Percentiles rank a stretch among this genome's conserved stretches.
Conservation (phyloP, 768 basidiomycete genomes). For the Pisolithus microcarpus region DNA sequence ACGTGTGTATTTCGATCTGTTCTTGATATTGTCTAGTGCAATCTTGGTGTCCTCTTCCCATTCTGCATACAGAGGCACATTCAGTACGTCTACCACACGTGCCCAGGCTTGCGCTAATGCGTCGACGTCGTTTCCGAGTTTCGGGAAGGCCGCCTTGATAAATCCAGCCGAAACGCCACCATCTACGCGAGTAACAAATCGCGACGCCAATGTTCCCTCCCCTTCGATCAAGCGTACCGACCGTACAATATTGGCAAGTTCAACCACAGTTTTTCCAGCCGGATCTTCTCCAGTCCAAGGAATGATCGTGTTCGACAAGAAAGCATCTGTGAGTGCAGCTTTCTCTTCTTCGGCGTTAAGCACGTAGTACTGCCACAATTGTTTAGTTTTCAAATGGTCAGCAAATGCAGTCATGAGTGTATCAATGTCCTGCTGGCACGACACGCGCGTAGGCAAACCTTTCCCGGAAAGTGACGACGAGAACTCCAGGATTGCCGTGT, state of each 20-base stretch:
- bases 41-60: constrained; percentile 78
- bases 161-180: constrained; percentile 65
- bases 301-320: constrained; percentile 30
- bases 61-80: constrained; percentile 80
- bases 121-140: constrained; percentile 38
- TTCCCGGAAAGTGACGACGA: constrained; percentile 56
- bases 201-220: constrained; percentile 51
- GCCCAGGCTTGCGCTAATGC: constrained; percentile 67
- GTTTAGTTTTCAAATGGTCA: constrained; percentile 50
- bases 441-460: constrained; percentile 67
- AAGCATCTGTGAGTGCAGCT: constrained; percentile 38
- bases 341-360: constrained; percentile 64
- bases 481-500: constrained; percentile 78
- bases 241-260: constrained; percentile 61
- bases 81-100: constrained; percentile 75
- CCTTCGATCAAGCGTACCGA: constrained; percentile 48
- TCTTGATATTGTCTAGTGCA: constrained; percentile 68
- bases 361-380: constrained; percentile 94
- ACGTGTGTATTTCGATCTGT: constrained; percentile 72
- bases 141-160: constrained; percentile 57
- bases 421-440: constrained; percentile 61
- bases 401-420: constrained; percentile 57
- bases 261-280: constrained; percentile 48
- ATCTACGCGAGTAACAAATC: constrained; percentile 63
- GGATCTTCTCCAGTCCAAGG: constrained; percentile 60